phyloP scores from a whole-genome alignment of 2,329 filamentous ascomycete species.

The Beauveria caledonica region DNA sequence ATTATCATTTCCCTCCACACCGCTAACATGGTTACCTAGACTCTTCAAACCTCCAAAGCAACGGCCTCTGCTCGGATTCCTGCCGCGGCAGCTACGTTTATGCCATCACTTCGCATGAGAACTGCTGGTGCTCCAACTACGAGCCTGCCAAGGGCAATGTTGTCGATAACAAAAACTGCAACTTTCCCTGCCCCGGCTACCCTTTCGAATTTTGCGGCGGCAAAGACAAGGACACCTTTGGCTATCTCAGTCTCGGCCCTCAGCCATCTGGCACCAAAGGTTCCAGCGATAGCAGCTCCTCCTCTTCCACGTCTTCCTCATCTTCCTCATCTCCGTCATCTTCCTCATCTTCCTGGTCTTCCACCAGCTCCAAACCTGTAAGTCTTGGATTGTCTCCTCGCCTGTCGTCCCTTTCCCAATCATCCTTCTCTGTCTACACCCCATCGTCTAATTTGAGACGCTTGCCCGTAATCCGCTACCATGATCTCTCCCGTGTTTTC shows the following conservation, averaged over 20 bases:
- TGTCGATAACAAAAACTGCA: slow-evolving; percentile 41
- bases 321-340: slow-evolving; percentile 17
- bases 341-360: slow-evolving; percentile 9
- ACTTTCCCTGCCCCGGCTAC: slow-evolving; percentile 58
- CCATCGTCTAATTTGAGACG: slow-evolving; percentile 3
- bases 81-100: slow-evolving; percentile 55
- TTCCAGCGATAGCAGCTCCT: slow-evolving; percentile 8
- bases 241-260: slow-evolving; percentile 52
- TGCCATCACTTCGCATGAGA: slow-evolving; percentile 55
- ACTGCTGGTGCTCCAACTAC: slow-evolving; percentile 71
- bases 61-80: slow-evolving; percentile 56
- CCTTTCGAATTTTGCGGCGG: slow-evolving; percentile 59
- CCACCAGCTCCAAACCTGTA: slow-evolving; percentile 10
- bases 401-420: neutral
- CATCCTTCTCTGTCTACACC: neutral
- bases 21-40: neutral
- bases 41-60: slow-evolving; percentile 19
- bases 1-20: neutral
- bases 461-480: neutral
- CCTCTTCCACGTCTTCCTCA: neutral
- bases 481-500: neutral
- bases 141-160: slow-evolving; percentile 41
- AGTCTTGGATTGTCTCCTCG: neutral
- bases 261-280: slow-evolving; percentile 49
- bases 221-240: slow-evolving; percentile 40